Conservation (phyloP, 2,329 filamentous ascomycete species). For the Venturiaceae sp. region DNA sequence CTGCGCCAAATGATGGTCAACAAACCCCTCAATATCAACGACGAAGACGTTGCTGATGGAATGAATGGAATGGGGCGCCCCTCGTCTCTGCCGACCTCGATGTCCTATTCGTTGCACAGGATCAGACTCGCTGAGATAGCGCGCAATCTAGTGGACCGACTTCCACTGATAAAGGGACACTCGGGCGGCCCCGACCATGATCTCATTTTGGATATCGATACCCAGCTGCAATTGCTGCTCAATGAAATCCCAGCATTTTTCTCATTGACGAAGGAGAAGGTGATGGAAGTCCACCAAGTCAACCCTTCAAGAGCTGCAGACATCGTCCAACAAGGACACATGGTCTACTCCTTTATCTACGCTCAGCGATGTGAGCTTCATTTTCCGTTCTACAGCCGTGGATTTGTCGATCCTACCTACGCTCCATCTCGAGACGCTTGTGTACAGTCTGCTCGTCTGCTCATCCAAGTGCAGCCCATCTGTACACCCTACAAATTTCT, state of each 20-base stretch:
- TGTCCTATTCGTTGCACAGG: conserved; percentile 29
- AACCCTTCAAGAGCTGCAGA: conserved; percentile 8
- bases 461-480: conserved; percentile 19
- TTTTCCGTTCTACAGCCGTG: conserved; percentile 24
- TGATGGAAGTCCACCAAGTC: conserved; percentile 8
- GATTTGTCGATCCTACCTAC: conserved; percentile 19
- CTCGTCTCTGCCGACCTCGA: conserved; percentile 23
- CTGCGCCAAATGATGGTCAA: conserved; percentile 28
- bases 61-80: conserved; percentile 12
- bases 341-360: conserved; percentile 24
- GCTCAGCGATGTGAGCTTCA: conserved; percentile 28
- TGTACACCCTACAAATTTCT: conserved; percentile 19
- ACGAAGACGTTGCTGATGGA: conserved; percentile 23
- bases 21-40: conserved; percentile 26
- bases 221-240: conserved; percentile 20
- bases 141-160: conserved; percentile 26
- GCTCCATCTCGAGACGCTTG: conserved; percentile 25
- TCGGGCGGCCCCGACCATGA: conserved; percentile 18
- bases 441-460: conserved; percentile 21
- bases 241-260: conserved; percentile 24
- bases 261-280: conserved; percentile 1
- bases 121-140: conserved; percentile 26
- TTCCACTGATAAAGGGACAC: conserved; percentile 14
- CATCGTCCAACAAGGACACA: conserved; percentile 23
- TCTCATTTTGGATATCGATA: conserved; percentile 23